Evolutionary conservation across 495 filamentous ascomycete species (phyloP).

Genomic region (Penicillium simplicissimum): DNA sequence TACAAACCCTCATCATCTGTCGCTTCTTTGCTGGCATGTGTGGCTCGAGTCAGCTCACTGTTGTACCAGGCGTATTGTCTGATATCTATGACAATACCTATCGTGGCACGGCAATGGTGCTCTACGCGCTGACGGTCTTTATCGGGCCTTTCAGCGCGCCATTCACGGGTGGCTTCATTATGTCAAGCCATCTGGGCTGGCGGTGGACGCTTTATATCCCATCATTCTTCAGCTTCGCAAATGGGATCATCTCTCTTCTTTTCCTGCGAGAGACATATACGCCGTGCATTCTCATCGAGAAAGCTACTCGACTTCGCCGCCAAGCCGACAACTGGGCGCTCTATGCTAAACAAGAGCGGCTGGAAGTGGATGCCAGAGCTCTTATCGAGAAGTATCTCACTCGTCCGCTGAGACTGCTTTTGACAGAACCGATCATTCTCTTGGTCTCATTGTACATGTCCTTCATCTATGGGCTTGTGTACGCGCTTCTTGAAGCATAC

Average conservation of each 20-base stretch:
- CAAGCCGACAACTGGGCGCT: constrained; percentile 48
- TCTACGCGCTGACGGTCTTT: constrained; percentile 54
- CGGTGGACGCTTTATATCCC: constrained; percentile 51
- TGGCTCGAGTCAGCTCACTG: constrained; percentile 50
- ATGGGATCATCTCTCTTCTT: constrained; percentile 27
- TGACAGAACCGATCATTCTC: constrained; percentile 49
- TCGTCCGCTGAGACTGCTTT: constrained; percentile 45
- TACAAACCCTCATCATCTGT: constrained; percentile 54
- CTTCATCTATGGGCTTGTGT: constrained; percentile 49
- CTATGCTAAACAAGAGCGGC: constrained; percentile 50
- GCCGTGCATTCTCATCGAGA: constrained; percentile 39
- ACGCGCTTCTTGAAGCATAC: constrained; percentile 47
- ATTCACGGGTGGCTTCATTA: constrained; percentile 50
- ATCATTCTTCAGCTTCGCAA: constrained; percentile 36
- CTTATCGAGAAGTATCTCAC: constrained; percentile 45
- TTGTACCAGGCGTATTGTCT: constrained; percentile 52
- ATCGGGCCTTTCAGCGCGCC: constrained; percentile 49
- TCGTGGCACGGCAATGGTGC: constrained; percentile 50
- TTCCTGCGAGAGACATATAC: constrained; percentile 44
- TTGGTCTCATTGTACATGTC: constrained; percentile 49
- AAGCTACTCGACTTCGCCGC: constrained; percentile 41
- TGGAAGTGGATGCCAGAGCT: constrained; percentile 40
- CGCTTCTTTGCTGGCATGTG: constrained; percentile 55
- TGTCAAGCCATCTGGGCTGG: constrained; percentile 44
- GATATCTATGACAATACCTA: constrained; percentile 51